These are phyloP conservation scores for Trichophyton benhamiae DNA, from an alignment of 2,329 filamentous ascomycete genomes.

Conservation along the genomic window DNA sequence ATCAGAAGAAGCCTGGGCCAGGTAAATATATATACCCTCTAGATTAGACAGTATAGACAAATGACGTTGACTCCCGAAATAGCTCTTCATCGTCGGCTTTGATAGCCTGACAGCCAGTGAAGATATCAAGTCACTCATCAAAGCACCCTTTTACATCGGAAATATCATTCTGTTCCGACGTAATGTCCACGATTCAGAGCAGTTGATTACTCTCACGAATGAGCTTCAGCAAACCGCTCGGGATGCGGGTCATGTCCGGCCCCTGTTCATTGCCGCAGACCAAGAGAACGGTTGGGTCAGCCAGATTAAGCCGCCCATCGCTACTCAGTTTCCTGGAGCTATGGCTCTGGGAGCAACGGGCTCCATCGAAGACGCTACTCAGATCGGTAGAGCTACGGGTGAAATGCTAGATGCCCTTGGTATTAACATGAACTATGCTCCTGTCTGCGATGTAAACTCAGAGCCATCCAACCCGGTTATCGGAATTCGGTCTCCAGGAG, in stretches of 20 bases:
- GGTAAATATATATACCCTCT: neutral
- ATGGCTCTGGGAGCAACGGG: constrained; percentile 36
- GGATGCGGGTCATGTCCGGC: constrained; percentile 28
- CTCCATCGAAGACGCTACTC: constrained; percentile 18
- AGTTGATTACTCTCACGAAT: constrained; percentile 20
- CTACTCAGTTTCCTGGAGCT: constrained; percentile 31
- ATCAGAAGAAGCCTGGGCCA: neutral
- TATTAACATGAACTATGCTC: constrained; percentile 38
- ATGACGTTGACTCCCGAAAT: neutral
- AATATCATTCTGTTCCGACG: constrained; percentile 33
- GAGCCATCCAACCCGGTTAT: constrained; percentile 35
- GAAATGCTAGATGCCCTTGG: constrained; percentile 29
- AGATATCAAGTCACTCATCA: constrained; percentile 34
- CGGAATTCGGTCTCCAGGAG: constrained; percentile 32
- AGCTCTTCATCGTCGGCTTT: constrained; percentile 38
- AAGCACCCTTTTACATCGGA: constrained; percentile 29
- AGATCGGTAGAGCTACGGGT: constrained; percentile 23
- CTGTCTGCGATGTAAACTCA: constrained; percentile 35
- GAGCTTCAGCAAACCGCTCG: constrained; percentile 30
- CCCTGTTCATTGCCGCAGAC: constrained; percentile 35
- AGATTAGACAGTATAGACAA: neutral
- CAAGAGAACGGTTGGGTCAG: constrained; percentile 38
- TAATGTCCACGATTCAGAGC: constrained; percentile 28
- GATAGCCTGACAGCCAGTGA: constrained; percentile 28
- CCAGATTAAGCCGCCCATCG: constrained; percentile 30